A percentile compares a stretch with the other conserved stretches of the same genome.
phyloP scores from a whole-genome alignment of 2,329 filamentous ascomycete species.

The Arthroderma uncinatum region DNA sequence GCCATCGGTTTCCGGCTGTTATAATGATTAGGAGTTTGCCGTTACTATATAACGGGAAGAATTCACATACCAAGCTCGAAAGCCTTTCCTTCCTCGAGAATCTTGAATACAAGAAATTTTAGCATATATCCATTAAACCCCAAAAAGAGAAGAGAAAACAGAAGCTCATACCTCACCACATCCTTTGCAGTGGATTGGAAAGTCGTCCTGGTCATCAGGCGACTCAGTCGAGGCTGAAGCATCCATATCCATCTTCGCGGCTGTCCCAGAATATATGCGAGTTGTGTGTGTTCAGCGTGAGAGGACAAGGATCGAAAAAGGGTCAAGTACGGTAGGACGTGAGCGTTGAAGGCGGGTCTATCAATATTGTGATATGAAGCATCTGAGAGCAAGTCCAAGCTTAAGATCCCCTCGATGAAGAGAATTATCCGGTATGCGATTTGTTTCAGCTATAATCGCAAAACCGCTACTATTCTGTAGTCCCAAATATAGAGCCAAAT shows the following conservation, averaged over 20 bases:
- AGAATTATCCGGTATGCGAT: not conserved
- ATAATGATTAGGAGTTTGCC: conserved; percentile 18
- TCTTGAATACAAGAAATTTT: conserved; percentile 44
- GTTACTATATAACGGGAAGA: conserved; percentile 16
- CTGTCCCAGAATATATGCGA: not conserved
- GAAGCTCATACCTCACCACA: conserved; percentile 63
- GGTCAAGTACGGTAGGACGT: not conserved
- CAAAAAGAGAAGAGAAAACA: conserved; percentile 17
- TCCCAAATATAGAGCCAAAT: not conserved
- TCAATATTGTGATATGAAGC: not conserved
- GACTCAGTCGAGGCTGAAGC: conserved; percentile 30
- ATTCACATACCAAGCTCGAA: conserved; percentile 74
- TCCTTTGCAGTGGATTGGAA: conserved; percentile 76
- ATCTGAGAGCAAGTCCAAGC: conserved; percentile 1
- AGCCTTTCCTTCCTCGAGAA: conserved; percentile 95
- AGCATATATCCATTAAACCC: conserved; percentile 1
- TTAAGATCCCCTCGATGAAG: not conserved
- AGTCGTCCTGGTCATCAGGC: conserved; percentile 63
- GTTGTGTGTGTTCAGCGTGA: not conserved
- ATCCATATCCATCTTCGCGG: conserved; percentile 3
- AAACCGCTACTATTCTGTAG: not conserved
- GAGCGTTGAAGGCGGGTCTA: not conserved
- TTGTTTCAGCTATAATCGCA: conserved; percentile 3
- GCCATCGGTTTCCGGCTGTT: conserved; percentile 88
- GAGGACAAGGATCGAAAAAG: not conserved